Evolutionary conservation across 2,329 filamentous ascomycete genomes (phyloP).

Genomic region (Colletotrichum plurivorum): DNA sequence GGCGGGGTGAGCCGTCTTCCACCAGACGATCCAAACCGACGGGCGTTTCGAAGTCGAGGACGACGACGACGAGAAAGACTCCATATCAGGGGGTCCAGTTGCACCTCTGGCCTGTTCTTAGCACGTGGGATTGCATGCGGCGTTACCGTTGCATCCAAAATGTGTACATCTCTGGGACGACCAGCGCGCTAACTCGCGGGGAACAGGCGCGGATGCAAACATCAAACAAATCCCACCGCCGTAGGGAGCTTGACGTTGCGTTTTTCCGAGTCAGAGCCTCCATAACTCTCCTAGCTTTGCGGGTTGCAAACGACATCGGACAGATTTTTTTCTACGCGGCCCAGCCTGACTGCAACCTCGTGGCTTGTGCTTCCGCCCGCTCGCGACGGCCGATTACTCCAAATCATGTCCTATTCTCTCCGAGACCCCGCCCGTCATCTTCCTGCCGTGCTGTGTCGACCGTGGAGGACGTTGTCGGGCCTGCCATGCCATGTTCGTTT

Average conservation of each 20-base stretch:
- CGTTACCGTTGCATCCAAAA: slow-evolving; percentile 13
- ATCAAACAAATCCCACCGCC: slow-evolving; percentile 29
- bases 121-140: slow-evolving; percentile 17
- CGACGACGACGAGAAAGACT: background rate
- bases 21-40: background rate
- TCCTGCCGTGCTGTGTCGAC: background rate
- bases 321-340: slow-evolving; percentile 14
- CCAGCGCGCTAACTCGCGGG: slow-evolving; percentile 5
- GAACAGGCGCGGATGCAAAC: slow-evolving; percentile 10
- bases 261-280: slow-evolving; percentile 32
- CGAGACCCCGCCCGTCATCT: background rate
- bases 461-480: too few species aligned
- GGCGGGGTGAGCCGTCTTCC: background rate
- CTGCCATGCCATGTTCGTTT: slow-evolving; percentile 2
- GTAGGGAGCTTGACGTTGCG: slow-evolving; percentile 20
- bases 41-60: background rate
- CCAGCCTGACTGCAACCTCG: slow-evolving; percentile 25
- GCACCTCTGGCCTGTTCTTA: background rate
- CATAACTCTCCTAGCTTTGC: background rate
- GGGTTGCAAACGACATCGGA: slow-evolving; percentile 3
- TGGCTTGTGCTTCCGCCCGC: slow-evolving; percentile 5
- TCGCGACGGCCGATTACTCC: background rate
- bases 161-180: too few species aligned
- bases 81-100: slow-evolving; percentile 11
- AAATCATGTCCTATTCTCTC: background rate